Conservation (phyloP, 1,284 basidiomycete species). For the Tilletia setariae region DNA sequence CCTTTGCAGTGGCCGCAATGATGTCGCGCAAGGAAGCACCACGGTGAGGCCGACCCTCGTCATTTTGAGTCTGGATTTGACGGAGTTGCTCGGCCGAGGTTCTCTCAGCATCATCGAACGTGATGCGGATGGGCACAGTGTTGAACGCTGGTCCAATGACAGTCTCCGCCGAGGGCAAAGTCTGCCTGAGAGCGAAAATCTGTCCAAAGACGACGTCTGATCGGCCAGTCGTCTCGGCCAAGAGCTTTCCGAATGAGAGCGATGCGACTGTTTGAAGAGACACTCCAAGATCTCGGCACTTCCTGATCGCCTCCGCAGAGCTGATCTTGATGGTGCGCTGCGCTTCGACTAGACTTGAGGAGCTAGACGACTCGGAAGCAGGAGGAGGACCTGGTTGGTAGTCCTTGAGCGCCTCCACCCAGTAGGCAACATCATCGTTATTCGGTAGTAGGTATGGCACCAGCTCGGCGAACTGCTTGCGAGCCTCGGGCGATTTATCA, state of each 20-base stretch:
- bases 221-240: conserved; percentile 28
- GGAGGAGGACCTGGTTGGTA: conserved; percentile 1
- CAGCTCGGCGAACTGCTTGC: conserved; percentile 26
- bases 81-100: conserved; percentile 21
- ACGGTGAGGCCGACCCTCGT: conserved; percentile 38
- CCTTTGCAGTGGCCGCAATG: conserved; percentile 16
- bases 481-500: background rate
- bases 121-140: conserved; percentile 40
- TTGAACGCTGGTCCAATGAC: conserved; percentile 48
- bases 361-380: background rate
- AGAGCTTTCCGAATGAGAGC: conserved; percentile 40
- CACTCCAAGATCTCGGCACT: conserved; percentile 29
- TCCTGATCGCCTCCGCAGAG: conserved; percentile 22
- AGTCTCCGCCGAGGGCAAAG: conserved; percentile 32
- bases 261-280: conserved; percentile 41
- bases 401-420: conserved; percentile 27
- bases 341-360: conserved; percentile 15
- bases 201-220: conserved; percentile 47
- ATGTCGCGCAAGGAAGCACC: conserved; percentile 42
- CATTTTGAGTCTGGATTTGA: conserved; percentile 30
- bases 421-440: conserved; percentile 31
- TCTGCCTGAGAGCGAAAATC: conserved; percentile 40
- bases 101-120: conserved; percentile 21
- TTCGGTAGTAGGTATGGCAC: conserved; percentile 35
- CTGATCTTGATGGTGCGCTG: conserved; percentile 17